Percentiles rank a stretch among this genome's conserved stretches.
Evolutionary conservation across 208 protist genomes (phyloP).

Genomic region (Polymyxa betae): DNA sequence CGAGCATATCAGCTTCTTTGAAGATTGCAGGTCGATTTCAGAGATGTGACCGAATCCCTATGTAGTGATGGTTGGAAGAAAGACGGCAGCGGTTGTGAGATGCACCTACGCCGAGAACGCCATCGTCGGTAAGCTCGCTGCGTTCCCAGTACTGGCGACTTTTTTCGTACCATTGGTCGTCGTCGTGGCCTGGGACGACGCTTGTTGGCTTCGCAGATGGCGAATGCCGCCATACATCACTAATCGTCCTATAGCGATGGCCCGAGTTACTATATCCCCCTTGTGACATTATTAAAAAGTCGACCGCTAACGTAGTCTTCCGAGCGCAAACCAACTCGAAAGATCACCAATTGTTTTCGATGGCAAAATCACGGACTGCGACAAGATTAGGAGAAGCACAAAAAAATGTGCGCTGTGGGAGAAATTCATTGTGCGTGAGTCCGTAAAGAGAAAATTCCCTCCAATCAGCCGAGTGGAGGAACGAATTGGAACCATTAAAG

Average conservation of each 20-base stretch:
- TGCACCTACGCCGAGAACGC: constrained; percentile 51
- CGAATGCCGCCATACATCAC: background rate
- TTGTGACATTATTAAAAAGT: no score
- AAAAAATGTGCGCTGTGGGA: no score
- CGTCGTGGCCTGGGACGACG: background rate
- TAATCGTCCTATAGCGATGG: background rate
- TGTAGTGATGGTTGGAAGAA: background rate
- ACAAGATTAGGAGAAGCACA: no score
- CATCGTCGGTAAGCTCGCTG: constrained; percentile 38
- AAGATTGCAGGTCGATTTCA: background rate
- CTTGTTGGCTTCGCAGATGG: no score
- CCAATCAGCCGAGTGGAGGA: no score
- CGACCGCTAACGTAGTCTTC: no score
- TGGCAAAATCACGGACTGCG: no score
- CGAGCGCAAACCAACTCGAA: no score
- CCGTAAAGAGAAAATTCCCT: no score
- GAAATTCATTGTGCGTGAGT: no score
- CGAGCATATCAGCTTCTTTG: background rate
- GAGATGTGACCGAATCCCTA: background rate
- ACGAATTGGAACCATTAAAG: no score
- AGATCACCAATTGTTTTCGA: no score
- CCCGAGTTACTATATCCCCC: constrained; percentile 35
- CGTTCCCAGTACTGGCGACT: constrained; percentile 42
- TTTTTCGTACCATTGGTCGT: constrained; percentile 26
- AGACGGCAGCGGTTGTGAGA: background rate